Evolutionary conservation across 306 rosid species (phyloP), one percentile per base, ranked within the genome.

Genomic region (Benincasa hispida): DNA sequence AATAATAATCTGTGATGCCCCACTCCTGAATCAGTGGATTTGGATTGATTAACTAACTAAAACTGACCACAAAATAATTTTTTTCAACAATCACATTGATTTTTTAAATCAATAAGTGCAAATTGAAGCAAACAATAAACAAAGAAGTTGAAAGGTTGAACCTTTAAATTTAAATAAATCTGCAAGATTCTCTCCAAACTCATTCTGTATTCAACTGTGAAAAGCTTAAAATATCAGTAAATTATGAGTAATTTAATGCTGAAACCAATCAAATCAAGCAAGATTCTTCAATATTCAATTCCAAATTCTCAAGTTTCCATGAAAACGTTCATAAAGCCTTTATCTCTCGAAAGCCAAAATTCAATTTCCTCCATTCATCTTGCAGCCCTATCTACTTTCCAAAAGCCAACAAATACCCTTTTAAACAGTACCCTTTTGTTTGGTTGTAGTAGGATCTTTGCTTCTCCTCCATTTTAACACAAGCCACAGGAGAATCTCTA

Each of bases 361-460:
- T 84, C 19, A 81, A 25, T 91, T 84, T 88, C 96, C 87, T 86
- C 94, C 98, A 89, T 93, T 75, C 89, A 80, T 61, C 54, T n/a
- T 77, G 67, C 60, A 78, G 79, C 91, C 91, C 96, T 90, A 90
- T 94, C 97, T 79, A 68, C 82, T 85, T 76, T 76, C 83, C 83
- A 90, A 90, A 83, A 85, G 94, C 89, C 96, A 88, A 84, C 66
- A 76, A 22, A 68, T 6, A n/a, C 25, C 42, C 76, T 14, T 63
- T 30, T 51, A 30, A 69, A 45, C 56, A 69, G 10, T 22, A 10
- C 11, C 53, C 53, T 39, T 66, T 66, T 66, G 32, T 66, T 22
- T 68, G 75, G 39, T 15, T 66, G 28, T 42, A 24, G n/a, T 58
- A 14, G 17, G 58, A 14, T 48, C 59, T 48, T 47, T 28, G 41